Base-by-base conservation (phyloP, 495 filamentous ascomycete species). In the Lasiosphaeria ovina region DNA sequence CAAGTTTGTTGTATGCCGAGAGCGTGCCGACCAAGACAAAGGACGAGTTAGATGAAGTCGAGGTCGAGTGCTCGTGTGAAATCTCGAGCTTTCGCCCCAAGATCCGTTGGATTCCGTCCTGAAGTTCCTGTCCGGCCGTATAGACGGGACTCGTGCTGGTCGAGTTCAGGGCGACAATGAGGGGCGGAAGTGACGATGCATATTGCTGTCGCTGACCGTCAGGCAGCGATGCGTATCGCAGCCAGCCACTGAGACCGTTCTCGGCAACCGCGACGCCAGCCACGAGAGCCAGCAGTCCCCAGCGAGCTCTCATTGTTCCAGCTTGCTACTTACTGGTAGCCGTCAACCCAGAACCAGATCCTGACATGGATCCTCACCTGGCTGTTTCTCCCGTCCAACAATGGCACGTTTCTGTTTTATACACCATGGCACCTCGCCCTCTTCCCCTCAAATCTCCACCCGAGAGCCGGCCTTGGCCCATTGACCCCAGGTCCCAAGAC, bases 181-280 rank as follows among this genome's bases (percentile, higher is more conserved):
- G 73, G 6, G 79, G 74, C 14, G 83, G 83, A 16, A 83, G 60
- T 3, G 48, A 62, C 24, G 64, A 60, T 33, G 66, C 51, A 42
- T 59, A 36, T 31, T 60, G 55, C 47, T 47, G 49, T 32, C 60
- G 34, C 69, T 72, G 47, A 69, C 59, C 35, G 51, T 71, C 64
- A 2, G 79, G 74, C 45, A 88, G 59, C 9, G 79, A 77, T 24
- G 85, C 82, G 71, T 89, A 89, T 51, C 86, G 81, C 42, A 90
- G 67, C 87, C 87, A 90, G 57, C 77, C 86, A 52, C 79, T 73
- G 31, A 83, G 69, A 12, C 87, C 87, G 63, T 83, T 79, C 62
- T 90, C 84, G 44, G 82, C 79, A 35, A 77, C 77, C 14, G 69
- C 72, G 49, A 67, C 71, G 40, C 77, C 64, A 35, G 51, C 35